phyloP scores from a whole-genome alignment of 2,329 filamentous ascomycete species.

The Pseudogymnoascus sp. region DNA sequence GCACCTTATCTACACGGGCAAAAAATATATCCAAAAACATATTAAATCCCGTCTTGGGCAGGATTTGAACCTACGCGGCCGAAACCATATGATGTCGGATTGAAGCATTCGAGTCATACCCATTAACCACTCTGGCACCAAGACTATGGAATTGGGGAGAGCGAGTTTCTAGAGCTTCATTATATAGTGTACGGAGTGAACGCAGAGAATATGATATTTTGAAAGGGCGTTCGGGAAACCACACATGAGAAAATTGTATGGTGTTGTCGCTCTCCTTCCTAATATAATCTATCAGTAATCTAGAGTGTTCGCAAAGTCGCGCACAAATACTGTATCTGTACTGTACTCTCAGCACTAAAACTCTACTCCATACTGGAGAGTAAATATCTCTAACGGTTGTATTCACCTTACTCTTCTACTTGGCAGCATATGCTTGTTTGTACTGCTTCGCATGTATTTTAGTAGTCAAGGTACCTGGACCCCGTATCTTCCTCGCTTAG shows the following conservation, averaged over 20 bases:
- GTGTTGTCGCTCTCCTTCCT: neutral
- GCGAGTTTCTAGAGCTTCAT: neutral
- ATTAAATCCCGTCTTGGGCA: conserved; percentile 18
- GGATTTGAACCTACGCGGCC: conserved; percentile 30
- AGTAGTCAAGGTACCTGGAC: neutral
- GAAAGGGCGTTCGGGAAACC: too few relatives aligned
- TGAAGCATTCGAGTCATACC: conserved; percentile 26
- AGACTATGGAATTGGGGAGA: conserved; percentile 10
- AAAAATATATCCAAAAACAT: neutral
- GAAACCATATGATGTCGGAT: conserved; percentile 27
- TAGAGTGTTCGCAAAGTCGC: neutral
- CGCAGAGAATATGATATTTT: neutral
- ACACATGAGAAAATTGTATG: neutral
- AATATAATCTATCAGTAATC: neutral
- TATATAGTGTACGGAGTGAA: neutral
- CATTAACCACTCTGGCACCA: conserved; percentile 29
- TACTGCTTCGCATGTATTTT: neutral
- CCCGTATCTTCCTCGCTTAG: neutral
- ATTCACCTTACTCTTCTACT: neutral
- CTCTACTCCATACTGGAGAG: neutral
- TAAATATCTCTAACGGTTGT: neutral
- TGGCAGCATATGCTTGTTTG: neutral
- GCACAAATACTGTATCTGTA: neutral
- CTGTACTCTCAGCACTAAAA: neutral
- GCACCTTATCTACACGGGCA: neutral